Evolutionary conservation across 139 green algal species (phyloP).

Genomic region (Closterium sp.): DNA sequence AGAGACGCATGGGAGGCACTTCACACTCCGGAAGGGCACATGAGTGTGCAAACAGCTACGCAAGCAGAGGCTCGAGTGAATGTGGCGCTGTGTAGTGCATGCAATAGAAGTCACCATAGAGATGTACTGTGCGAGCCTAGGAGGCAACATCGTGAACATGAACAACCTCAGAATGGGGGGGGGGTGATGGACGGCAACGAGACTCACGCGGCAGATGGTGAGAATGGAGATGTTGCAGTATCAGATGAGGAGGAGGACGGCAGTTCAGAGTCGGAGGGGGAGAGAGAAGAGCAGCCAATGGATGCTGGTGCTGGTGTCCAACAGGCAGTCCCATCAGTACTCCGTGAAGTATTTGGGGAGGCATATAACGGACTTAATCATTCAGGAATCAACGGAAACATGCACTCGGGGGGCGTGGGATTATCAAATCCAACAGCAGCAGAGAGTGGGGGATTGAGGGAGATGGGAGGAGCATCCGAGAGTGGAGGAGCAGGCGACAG

Average conservation of each 20-base stretch:
- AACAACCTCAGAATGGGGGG: background rate
- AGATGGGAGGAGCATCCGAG: background rate
- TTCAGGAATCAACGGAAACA: too few relatives aligned
- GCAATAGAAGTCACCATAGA: background rate
- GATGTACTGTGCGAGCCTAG: background rate
- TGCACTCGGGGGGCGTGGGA: too few relatives aligned
- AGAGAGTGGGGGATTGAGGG: background rate
- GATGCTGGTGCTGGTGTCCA: too few relatives aligned
- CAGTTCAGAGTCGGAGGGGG: too few relatives aligned
- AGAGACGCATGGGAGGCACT: too few relatives aligned
- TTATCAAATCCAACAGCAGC: too few relatives aligned
- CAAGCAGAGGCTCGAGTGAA: background rate
- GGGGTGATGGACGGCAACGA: background rate
- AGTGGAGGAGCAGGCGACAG: too few relatives aligned
- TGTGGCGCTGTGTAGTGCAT: background rate
- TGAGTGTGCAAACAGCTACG: background rate
- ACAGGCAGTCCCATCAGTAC: too few relatives aligned
- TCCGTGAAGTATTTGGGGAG: too few relatives aligned
- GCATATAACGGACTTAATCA: too few relatives aligned
- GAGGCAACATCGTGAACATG: background rate
- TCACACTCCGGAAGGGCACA: too few relatives aligned
- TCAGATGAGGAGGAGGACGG: background rate
- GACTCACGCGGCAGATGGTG: background rate
- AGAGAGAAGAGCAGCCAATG: too few relatives aligned
- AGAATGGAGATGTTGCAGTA: background rate